These are phyloP conservation scores for Saccharomyces hybrid DNA, from an alignment of 1,139 yeast species.

Conservation along the genomic window DNA sequence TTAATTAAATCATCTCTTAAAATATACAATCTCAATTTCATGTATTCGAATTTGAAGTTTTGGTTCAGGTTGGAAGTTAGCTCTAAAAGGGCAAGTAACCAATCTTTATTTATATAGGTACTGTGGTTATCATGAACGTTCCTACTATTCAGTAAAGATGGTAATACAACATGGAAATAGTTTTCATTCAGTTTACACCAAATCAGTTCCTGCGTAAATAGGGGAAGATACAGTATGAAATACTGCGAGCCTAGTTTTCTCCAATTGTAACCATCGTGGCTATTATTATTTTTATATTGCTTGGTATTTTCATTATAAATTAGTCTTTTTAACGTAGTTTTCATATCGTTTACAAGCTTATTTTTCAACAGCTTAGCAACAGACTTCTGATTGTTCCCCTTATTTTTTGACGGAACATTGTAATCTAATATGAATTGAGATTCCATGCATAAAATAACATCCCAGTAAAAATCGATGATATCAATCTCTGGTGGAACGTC, in stretches of 20 bases:
- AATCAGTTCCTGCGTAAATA: constrained; percentile 16
- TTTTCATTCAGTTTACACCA: constrained; percentile 19
- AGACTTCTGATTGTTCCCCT: background rate
- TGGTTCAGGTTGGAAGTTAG: constrained; percentile 14
- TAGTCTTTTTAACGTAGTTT: constrained; percentile 8
- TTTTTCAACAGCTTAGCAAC: constrained; percentile 16
- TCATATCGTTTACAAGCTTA: constrained; percentile 13
- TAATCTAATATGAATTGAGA: constrained; percentile 19
- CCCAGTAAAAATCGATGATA: constrained; percentile 28
- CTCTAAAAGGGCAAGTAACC: constrained; percentile 25
- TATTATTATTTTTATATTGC: background rate
- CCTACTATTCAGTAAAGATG: constrained; percentile 1
- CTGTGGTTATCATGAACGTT: constrained; percentile 6
- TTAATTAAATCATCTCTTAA: constrained; percentile 16
- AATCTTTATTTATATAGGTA: constrained; percentile 14
- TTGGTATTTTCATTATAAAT: background rate
- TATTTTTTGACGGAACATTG: constrained; percentile 3
- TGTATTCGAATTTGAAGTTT: constrained; percentile 2
- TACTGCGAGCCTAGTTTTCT: constrained; percentile 20
- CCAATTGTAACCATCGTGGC: constrained; percentile 12
- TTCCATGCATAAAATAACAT: constrained; percentile 25
- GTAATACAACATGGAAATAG: constrained; percentile 19
- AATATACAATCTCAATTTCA: constrained; percentile 21
- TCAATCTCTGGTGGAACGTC: constrained; percentile 3
- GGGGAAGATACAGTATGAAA: constrained; percentile 20